Evolutionary conservation across 306 rosid species (phyloP), one percentile per base, ranked within the genome.

Genomic region (Styphnolobium japonicum): DNA sequence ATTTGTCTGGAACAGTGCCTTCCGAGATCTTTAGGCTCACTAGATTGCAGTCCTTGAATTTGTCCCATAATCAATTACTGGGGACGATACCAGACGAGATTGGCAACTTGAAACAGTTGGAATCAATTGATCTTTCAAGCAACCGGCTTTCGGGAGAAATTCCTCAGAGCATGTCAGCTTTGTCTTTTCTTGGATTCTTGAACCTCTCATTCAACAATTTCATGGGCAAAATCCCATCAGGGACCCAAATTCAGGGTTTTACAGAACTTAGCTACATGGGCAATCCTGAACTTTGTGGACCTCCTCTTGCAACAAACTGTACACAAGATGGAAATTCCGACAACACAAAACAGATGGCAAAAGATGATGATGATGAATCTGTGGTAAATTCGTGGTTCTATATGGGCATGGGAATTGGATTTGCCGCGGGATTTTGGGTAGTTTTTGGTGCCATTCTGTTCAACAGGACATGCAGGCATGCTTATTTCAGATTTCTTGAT

Each of bases 201-300:
- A 76, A 86, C 66, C 43, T 82, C 10, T 82, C 89, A 18, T 65
- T 75, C 80, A 86, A 86, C 39, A 31, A 71, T 58, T 75, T 79
- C 5, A 6, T 7, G 0, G 89, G 89, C 11, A 14, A 66, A 82
- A 82, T 85, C 7, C 84, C 86, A 62, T 4, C 29, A 7, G 71
- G 81, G 4, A 40, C 78, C 4, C 83, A 74, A 60, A 23, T 83
- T 12, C 52, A 81, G 0, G 45, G 81, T 19, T 73, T 34, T 12
- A 45, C 74, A 29, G 61, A 61, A 2, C 42, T 71, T 21, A n/a
- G 36, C 4, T 84, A 49, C 10, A 12, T 27, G 0, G 58, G 52
- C 7, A 84, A 84, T 39, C 14, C 1, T 12, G 10, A 46, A 5
- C 74, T 84, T 0, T 79, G 79, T 61, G 87, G 87, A 8, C 51